Conservation (phyloP, 441 rosid species). For the Populus tomentosa region DNA sequence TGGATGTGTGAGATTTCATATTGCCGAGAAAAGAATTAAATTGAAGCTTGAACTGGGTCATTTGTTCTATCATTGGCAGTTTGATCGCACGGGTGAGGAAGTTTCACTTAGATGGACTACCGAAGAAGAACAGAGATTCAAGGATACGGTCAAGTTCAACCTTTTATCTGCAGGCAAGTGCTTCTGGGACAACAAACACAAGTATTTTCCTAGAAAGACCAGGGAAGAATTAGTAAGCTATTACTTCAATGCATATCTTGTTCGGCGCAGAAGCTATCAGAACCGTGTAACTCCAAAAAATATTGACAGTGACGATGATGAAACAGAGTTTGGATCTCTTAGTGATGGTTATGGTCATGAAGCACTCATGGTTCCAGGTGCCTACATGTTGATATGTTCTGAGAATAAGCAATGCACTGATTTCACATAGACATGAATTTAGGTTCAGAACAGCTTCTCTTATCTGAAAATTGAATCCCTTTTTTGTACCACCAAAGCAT, state of each 20-base stretch:
- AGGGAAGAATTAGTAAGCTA: conserved; percentile 70
- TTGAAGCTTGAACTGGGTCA: conserved; percentile 69
- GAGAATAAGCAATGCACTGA: conserved; percentile 47
- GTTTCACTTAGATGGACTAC: conserved; percentile 50
- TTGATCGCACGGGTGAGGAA: conserved; percentile 78
- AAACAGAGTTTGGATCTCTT: conserved; percentile 33
- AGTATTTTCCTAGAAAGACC: conserved; percentile 42
- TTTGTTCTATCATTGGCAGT: conserved; percentile 57
- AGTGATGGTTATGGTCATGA: conserved; percentile 43
- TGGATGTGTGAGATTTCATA: conserved; percentile 74
- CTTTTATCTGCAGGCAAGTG: conserved; percentile 32
- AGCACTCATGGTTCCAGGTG: conserved; percentile 30
- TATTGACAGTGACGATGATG: conserved; percentile 66
- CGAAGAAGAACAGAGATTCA: conserved; percentile 46
- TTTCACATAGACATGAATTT: conserved; percentile 27
- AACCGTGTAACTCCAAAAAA: conserved; percentile 48
- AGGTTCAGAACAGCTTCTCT: not conserved
- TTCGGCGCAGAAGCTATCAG: conserved; percentile 69
- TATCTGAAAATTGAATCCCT: not conserved
- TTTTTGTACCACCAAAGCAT: not conserved
- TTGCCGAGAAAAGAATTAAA: conserved; percentile 50
- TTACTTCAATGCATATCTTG: conserved; percentile 66
- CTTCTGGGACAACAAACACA: conserved; percentile 44
- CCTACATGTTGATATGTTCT: conserved; percentile 41
- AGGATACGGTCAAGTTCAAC: conserved; percentile 40